phyloP scores from a whole-genome alignment of 1,139 yeast genomes.

The Pneumocystis oryctolagi region DNA sequence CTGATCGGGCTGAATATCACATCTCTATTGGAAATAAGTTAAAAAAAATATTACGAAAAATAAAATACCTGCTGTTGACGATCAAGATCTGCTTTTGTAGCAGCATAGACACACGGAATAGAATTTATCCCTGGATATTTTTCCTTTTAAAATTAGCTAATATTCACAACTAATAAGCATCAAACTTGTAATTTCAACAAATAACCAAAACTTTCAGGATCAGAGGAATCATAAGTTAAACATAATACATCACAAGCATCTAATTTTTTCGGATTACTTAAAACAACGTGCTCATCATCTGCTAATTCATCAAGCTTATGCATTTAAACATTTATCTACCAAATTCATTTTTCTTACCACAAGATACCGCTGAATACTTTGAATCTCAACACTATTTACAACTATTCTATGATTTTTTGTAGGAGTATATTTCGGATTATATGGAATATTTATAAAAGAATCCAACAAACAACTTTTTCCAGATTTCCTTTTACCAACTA shows the following conservation, averaged over 20 bases:
- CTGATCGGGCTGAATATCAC: constrained; percentile 73
- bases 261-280: constrained; percentile 54
- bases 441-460: constrained; percentile 32
- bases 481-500: constrained; percentile 69
- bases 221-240: constrained; percentile 81
- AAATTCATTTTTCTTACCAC: constrained; percentile 32
- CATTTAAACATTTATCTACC: background rate
- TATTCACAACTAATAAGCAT: background rate
- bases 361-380: constrained; percentile 85
- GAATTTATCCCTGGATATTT: constrained; percentile 28
- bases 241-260: constrained; percentile 86
- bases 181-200: constrained; percentile 44
- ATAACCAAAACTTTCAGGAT: constrained; percentile 84
- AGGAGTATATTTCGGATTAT: constrained; percentile 37
- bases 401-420: constrained; percentile 43
- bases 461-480: constrained; percentile 51
- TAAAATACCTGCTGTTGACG: constrained; percentile 58
- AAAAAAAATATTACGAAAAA: background rate
- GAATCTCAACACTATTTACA: constrained; percentile 84
- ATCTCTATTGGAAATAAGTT: constrained; percentile 26
- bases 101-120: constrained; percentile 76
- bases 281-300: constrained; percentile 66
- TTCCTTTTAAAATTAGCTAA: background rate
- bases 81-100: constrained; percentile 85
- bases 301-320: constrained; percentile 58